Base-by-base conservation (phyloP, 371 early-diverging fungal genomes). In the Mucor irregularis region DNA sequence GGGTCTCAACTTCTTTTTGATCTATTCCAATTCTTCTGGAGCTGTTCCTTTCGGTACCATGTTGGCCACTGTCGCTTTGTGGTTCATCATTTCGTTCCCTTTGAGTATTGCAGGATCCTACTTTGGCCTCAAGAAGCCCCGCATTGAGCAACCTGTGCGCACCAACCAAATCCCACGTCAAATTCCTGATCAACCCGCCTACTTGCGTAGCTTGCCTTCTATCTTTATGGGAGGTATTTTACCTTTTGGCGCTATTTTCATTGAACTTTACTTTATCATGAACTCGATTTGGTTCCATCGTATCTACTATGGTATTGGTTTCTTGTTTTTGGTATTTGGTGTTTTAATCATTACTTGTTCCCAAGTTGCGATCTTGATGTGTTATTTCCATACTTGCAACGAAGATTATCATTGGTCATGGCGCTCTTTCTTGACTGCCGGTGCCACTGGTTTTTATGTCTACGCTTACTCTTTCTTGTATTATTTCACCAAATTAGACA, bases 321-420 rank as follows among this genome's bases (percentile, higher is more conserved):
- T 91, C 65, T 62, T 93, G 29, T 81, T 89, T 49, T 70, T 94
- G 26, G 94, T 93, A 22, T 93, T 91, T 63, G 63, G 82, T 44
- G 88, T 95, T 34, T 69, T 95, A 63, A 66, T 92, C 19, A 61
- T 95, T 44, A 94, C 95, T 0, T 92, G 93, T 49, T 78, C 89
- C 6, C 88, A 92, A 64, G 88, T 94, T 7, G 84, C 97, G 1
- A 79, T 96, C 13, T 71, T 95, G 60, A 83, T 94, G 80, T 86
- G 88, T 22, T 96, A 95, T 70, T 92, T 96, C 81, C 90, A 90
- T 56, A 77, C 95, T 16, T 92, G 94, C 64, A 77, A 92, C 4
- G 98, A 98, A 74, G 92, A 96, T 63, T 95, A 95, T 66, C 85
- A 88, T 56, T 95, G 98, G 98, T 89, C 88, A 65, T 98, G 98